Conservation (phyloP, 208 protist genomes). For the Leishmania amazonensis region DNA sequence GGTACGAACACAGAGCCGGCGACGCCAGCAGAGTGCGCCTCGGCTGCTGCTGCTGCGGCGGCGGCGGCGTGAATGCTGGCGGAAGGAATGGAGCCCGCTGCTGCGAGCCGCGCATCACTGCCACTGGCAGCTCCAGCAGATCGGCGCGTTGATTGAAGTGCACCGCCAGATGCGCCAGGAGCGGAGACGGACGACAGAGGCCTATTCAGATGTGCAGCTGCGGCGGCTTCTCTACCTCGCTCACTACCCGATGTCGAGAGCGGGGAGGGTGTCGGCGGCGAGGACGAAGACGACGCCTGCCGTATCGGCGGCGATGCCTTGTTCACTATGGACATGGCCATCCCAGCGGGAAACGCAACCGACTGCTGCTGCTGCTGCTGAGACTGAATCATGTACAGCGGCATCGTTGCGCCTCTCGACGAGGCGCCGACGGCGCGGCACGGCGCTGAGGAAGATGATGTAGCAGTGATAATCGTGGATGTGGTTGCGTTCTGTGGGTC, state of each 20-base stretch:
- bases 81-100: neutral
- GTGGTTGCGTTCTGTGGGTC: neutral
- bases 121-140: neutral
- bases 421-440: neutral
- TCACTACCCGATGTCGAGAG: conserved; percentile 22
- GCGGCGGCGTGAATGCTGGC: conserved; percentile 21
- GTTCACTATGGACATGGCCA: neutral
- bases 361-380: neutral
- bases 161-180: neutral
- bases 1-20: neutral
- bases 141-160: neutral
- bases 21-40: neutral
- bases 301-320: neutral
- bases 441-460: conserved; percentile 7
- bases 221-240: neutral
- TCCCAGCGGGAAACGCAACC: neutral
- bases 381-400: neutral
- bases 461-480: neutral
- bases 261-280: conserved; percentile 19
- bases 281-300: conserved; percentile 10
- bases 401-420: neutral
- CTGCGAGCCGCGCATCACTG: neutral
- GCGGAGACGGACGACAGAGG: neutral
- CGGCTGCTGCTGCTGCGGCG: neutral
- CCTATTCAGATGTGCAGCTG: too few species aligned